Base-by-base conservation (phyloP, 2,329 filamentous ascomycete species). In the Metarhizium guizhouense region DNA sequence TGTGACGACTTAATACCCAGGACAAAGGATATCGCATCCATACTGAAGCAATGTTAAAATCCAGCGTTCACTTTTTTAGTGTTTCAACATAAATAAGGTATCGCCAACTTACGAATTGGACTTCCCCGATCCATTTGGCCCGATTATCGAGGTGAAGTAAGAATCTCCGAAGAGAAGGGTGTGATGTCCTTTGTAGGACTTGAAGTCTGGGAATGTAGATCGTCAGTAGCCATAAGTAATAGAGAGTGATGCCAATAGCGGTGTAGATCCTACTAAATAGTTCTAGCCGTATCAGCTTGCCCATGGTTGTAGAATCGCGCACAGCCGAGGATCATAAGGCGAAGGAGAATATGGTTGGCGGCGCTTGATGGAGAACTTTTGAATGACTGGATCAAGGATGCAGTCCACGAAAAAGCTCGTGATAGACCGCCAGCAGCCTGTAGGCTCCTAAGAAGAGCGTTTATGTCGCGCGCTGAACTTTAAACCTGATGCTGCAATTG, bases 1-100 rank as follows among this genome's bases (percentile, higher is more conserved):
- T 97, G 93, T n/a, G 93, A 95, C 3, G 94, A 99, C 71, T 97
- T 96, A 71, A 99, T 97, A 62, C 94, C 94, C 56, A 99, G 83
- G 57, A 99, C 94, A 73, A 99, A 99, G 62, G 94, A 99, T 64
- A 99, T 99, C 63, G 94, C 94, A 71, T 99, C 94, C 94, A 99
- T 99, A 58, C 90, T 95, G 66, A 25, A 61, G 55, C 29, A 34
- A 49, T 11, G 5, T 29, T n/a, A 55, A n/a, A 16, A 18, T 30
- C 14, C 13, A 18, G 25, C 10, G 20, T 48, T 47, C 34, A n/a
- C 20, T 30, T 16, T 13, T 36, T 18, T 11, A 6, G 1, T 5
- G 8, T 47, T 34, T 25, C 49, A 3, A 11, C 51, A 38, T 25
- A 52, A 32, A 16, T 20, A 49, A 38, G 20, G 38, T 20, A 20